Percentiles rank a stretch among this genome's conserved stretches.
Conservation (phyloP, 2,329 filamentous ascomycete genomes). For the Sphaerulina vaccinii region DNA sequence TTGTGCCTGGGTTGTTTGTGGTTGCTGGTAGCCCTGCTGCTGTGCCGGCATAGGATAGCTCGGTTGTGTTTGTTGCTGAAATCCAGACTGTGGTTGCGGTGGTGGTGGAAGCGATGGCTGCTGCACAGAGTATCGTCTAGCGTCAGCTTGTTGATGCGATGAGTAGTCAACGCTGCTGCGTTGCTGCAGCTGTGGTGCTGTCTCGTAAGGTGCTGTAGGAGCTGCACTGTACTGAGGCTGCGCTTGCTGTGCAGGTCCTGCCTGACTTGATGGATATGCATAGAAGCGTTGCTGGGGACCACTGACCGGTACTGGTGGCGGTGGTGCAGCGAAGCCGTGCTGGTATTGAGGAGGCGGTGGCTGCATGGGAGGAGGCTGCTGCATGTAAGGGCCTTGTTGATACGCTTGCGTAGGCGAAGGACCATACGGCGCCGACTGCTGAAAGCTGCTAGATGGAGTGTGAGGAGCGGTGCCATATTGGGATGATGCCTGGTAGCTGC, state of each 20-base stretch:
- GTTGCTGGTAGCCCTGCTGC: background rate
- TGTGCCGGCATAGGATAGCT: slow-evolving; percentile 36
- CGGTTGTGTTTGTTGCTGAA: background rate
- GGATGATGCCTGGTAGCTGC: slow-evolving; percentile 42
- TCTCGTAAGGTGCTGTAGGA: slow-evolving; percentile 29
- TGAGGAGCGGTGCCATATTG: slow-evolving; percentile 42
- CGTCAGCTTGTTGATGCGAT: slow-evolving; percentile 36
- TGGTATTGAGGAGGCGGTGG: slow-evolving; percentile 33
- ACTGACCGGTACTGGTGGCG: slow-evolving; percentile 30
- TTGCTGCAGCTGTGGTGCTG: slow-evolving; percentile 30
- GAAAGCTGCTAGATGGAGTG: slow-evolving; percentile 41
- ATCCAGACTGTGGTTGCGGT: slow-evolving; percentile 29
- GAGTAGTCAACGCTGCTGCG: slow-evolving; percentile 44
- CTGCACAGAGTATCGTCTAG: slow-evolving; percentile 44
- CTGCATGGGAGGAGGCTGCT: slow-evolving; percentile 38
- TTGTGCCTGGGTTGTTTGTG: slow-evolving; percentile 16
- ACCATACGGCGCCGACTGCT: slow-evolving; percentile 39
- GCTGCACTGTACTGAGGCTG: slow-evolving; percentile 40
- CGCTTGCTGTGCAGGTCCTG: slow-evolving; percentile 38
- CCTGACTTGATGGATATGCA: slow-evolving; percentile 37
- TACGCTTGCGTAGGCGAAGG: slow-evolving; percentile 31
- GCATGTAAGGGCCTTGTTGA: slow-evolving; percentile 31
- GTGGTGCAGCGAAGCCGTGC: slow-evolving; percentile 28
- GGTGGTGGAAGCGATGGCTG: slow-evolving; percentile 39
- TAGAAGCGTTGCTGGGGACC: slow-evolving; percentile 41